Conservation (phyloP, 768 basidiomycete genomes). For the Pleurotus eryngii region DNA sequence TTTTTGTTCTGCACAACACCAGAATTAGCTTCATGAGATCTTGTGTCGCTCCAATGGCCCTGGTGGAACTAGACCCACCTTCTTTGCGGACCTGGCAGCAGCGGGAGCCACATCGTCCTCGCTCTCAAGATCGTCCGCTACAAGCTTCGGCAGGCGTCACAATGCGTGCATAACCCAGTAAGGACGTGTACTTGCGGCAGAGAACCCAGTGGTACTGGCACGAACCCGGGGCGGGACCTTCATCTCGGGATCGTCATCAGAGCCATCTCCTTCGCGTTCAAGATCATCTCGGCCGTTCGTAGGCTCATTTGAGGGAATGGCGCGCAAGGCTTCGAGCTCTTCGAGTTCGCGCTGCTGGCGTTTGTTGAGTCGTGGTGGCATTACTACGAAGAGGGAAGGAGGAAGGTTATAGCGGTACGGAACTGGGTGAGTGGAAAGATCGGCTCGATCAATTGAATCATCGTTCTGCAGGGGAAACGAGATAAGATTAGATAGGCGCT, state of each 20-base stretch:
- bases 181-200: constrained; percentile 36
- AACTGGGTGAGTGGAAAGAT: too few relatives aligned
- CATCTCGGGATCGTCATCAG: too few relatives aligned
- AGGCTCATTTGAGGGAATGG: constrained; percentile 34
- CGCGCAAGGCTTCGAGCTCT: constrained; percentile 60
- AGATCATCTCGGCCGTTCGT: constrained; percentile 20
- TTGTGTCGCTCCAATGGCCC: neutral
- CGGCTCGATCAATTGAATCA: too few relatives aligned
- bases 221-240: neutral
- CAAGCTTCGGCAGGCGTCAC: constrained; percentile 28
- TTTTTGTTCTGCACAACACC: constrained; percentile 16
- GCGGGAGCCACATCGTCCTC: constrained; percentile 26
- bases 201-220: constrained; percentile 31
- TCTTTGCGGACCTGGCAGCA: constrained; percentile 8
- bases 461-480: too few relatives aligned
- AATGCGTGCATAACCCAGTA: constrained; percentile 29
- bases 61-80: neutral
- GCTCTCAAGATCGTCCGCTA: constrained; percentile 21
- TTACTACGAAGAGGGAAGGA: constrained; percentile 18
- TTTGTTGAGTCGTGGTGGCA: constrained; percentile 78
- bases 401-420: too few relatives aligned
- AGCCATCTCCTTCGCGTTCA: neutral
- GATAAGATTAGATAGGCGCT: too few relatives aligned
- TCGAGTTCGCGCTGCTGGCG: constrained; percentile 85
- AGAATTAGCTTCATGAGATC: too few relatives aligned